phyloP scores from a whole-genome alignment of 441 rosid genomes.

The Pelargonium citronellum region DNA sequence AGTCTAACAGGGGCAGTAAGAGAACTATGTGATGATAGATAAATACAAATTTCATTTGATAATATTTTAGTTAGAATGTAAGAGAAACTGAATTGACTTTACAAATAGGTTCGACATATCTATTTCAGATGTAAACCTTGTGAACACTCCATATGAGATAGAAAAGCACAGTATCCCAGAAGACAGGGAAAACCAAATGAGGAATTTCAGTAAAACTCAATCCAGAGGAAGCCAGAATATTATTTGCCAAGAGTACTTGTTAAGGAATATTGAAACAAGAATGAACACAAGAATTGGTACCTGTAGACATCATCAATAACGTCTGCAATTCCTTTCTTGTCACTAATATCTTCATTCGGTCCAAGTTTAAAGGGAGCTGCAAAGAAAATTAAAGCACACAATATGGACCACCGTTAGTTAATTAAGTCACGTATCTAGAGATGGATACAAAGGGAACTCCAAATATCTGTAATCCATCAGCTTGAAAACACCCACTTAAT shows the following conservation, averaged over 20 bases:
- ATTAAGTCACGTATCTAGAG: constrained; percentile 6
- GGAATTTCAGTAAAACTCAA: too few species aligned
- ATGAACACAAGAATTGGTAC: constrained; percentile 8
- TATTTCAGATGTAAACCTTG: too few species aligned
- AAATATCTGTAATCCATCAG: background rate
- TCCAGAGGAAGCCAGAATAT: too few species aligned
- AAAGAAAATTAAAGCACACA: constrained; percentile 3
- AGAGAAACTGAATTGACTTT: background rate
- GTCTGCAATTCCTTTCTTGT: constrained; percentile 21
- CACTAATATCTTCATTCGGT: constrained; percentile 10
- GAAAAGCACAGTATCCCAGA: too few species aligned
- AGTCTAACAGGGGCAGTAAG: background rate
- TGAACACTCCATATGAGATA: too few species aligned
- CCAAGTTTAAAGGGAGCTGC: constrained; percentile 3
- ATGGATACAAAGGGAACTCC: background rate
- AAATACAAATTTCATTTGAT: background rate
- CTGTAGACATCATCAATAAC: constrained; percentile 27
- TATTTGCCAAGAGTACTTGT: too few species aligned
- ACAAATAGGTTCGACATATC: too few species aligned
- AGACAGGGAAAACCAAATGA: too few species aligned
- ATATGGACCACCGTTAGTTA: too few species aligned
- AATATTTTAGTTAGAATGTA: background rate
- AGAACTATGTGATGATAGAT: background rate
- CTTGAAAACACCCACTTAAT: background rate
- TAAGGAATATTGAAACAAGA: too few species aligned